Base-by-base conservation (phyloP, 1,284 basidiomycete genomes). In the Melampsora medusae region DNA sequence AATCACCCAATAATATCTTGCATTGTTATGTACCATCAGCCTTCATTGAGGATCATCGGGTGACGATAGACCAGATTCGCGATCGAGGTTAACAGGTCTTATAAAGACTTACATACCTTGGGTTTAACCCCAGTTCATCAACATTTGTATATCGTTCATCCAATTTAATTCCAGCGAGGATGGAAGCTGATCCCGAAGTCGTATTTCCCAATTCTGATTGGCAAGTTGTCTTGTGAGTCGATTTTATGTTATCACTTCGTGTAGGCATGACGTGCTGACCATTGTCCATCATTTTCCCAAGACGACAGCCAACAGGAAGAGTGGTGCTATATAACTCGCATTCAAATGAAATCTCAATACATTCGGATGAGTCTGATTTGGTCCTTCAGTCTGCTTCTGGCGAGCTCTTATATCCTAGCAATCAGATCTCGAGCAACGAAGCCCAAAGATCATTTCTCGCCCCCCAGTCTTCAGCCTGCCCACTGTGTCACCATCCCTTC, bases 291-390 rank as follows among this genome's bases (percentile, higher is more conserved):
- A n/a, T 22, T 10, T 22, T 42, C 10, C 14, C 9, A 22, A 59
- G 53, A 28, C 62, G 71, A 5, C 71, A 73, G 31, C 64, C 71
- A 22, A 73, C 61, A 22, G 71, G 71, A n/a, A 73, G 67, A 28
- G 31, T 66, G 7, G 71, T 73, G 6, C 64, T 73, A 22, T 73
- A 73, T 50, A 61, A 73, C 38, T 67, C 62, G 16, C 48, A 35
- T 46, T 66, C 62, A 53, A 73, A 73, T 42, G 25, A 62, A 59
- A 35, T 73, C 14, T 67, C 71, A 14, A 62, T 73, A 31, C 62
- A 65, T n/a, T 9, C 48, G 22, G 38, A 49, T 12, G 35, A 64
- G 31, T 61, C 56, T 48, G 25, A 38, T 35, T 17, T 42, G 33
- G 22, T 66, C 70, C 17, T 31, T 10, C 17, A 42, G 19, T 67